Conservation (phyloP, 179 eudicot species). For the Silene vulgaris region DNA sequence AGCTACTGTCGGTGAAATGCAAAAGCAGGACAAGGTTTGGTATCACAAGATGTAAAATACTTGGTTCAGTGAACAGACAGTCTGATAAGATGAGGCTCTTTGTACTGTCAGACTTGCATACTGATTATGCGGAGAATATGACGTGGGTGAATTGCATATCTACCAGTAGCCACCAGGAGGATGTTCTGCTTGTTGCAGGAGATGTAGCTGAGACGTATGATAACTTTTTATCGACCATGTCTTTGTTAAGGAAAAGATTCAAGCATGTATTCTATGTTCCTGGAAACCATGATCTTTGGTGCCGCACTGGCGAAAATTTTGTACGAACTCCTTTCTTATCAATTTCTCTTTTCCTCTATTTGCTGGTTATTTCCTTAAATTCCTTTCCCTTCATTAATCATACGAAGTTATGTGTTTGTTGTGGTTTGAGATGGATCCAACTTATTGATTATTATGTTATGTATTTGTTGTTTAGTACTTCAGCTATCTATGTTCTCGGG, state of each 20-base stretch:
- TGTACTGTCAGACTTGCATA: conserved; percentile 64
- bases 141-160: conserved; percentile 50
- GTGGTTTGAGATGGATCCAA: background rate
- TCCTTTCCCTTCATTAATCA: background rate
- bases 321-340: conserved; percentile 31
- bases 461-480: background rate
- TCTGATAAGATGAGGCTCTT: conserved; percentile 37
- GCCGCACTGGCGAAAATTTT: conserved; percentile 41
- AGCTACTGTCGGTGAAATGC: conserved; percentile 12
- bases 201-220: conserved; percentile 63
- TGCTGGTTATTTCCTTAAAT: conserved; percentile 2
- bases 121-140: conserved; percentile 67
- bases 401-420: background rate
- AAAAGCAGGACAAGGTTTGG: conserved; percentile 21
- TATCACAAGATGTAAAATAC: conserved; percentile 29
- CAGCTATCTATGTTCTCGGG: background rate
- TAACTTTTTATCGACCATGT: conserved; percentile 50
- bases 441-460: background rate
- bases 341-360: background rate
- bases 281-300: conserved; percentile 79
- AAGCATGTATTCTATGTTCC: conserved; percentile 58
- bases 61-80: conserved; percentile 22
- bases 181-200: conserved; percentile 61
- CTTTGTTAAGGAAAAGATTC: conserved; percentile 49
- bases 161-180: conserved; percentile 30